Percentiles rank a stretch among this genome's conserved stretches.
These are phyloP conservation scores for Leonotis leonurus DNA, from an alignment of 257 asterid genomes.

Conservation along the genomic window DNA sequence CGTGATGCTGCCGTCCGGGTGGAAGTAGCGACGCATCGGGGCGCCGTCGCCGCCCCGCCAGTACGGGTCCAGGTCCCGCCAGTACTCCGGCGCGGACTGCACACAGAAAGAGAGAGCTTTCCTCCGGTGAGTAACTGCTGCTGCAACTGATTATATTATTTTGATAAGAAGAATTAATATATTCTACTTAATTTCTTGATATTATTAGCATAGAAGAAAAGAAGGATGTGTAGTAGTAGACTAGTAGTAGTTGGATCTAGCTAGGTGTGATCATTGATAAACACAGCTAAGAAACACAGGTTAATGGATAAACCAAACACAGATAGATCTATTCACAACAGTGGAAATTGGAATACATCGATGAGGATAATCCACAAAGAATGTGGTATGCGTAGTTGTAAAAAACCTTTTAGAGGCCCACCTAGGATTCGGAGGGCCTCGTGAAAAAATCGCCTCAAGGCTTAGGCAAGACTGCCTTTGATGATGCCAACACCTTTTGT, in stretches of 20 bases:
- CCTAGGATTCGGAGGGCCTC: too few species aligned
- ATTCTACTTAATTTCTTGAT: not conserved
- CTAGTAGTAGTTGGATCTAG: too few species aligned
- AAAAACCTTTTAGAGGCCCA: too few species aligned
- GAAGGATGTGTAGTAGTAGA: too few species aligned
- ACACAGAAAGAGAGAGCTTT: not conserved
- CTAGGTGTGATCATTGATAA: too few species aligned
- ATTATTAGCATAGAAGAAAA: too few species aligned
- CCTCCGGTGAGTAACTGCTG: not conserved
- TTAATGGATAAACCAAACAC: too few species aligned
- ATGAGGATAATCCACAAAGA: not conserved
- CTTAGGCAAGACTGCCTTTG: too few species aligned
- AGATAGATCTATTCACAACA: not conserved
- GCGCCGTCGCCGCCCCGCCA: constrained; percentile 47
- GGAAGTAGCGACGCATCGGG: constrained; percentile 63
- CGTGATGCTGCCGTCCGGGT: constrained; percentile 67
- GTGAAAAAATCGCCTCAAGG: too few species aligned
- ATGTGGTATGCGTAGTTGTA: too few species aligned
- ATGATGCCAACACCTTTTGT: too few species aligned
- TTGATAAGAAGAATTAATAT: not conserved
- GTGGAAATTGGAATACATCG: not conserved
- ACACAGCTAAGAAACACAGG: too few species aligned
- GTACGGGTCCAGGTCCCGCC: constrained; percentile 71
- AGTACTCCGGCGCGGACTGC: constrained; percentile 67
- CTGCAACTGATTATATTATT: not conserved